Percentiles rank a stretch among this genome's conserved stretches.
phyloP scores from a whole-genome alignment of 345 rosid species.

The Salix exigua region DNA sequence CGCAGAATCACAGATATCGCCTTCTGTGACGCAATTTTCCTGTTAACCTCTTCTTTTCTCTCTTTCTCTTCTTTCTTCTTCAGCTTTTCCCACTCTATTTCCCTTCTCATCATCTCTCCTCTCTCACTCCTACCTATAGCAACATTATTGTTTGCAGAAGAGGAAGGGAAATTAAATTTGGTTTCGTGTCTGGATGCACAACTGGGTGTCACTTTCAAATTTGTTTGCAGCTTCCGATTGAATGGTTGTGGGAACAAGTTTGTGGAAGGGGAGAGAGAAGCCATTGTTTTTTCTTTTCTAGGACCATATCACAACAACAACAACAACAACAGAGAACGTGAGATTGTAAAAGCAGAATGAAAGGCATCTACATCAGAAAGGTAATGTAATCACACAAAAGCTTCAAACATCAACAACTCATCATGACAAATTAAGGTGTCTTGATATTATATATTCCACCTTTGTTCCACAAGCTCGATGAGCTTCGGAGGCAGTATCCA shows the following conservation, averaged over 20 bases:
- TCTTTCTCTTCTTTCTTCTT: constrained; percentile 45
- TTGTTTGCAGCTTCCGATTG: constrained; percentile 23
- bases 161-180: background rate
- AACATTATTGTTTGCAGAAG: background rate
- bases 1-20: constrained; percentile 69
- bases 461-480: background rate
- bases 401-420: background rate
- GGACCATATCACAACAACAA: no score
- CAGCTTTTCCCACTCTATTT: constrained; percentile 32
- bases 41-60: constrained; percentile 50
- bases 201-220: background rate
- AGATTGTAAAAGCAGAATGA: background rate
- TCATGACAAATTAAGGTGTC: background rate
- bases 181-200: constrained; percentile 19
- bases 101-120: constrained; percentile 30
- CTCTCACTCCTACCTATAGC: constrained; percentile 13
- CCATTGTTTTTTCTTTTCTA: constrained; percentile 7
- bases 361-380: background rate
- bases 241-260: constrained; percentile 26
- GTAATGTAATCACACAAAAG: background rate
- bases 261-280: constrained; percentile 6
- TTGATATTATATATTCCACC: background rate
- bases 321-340: no score
- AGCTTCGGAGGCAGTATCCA: background rate
- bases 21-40: constrained; percentile 74